Evolutionary conservation across 176 grass and related monocot genomes (phyloP).

Genomic region (Carex myosuroides): DNA sequence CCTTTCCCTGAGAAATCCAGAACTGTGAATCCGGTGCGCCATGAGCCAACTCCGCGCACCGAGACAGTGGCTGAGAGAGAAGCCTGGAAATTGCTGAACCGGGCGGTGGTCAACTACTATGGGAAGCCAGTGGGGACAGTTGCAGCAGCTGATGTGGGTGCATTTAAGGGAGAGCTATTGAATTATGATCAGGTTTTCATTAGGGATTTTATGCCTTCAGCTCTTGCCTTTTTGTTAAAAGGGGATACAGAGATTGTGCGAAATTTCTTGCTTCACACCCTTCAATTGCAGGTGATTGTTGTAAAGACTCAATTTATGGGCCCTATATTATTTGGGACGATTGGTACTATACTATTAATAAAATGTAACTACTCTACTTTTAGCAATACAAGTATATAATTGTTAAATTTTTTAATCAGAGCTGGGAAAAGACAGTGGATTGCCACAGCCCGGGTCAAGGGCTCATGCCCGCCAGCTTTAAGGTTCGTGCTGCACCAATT

Average conservation of each 20-base stretch:
- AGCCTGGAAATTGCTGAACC: constrained; percentile 76
- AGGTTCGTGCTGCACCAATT: constrained; percentile 33
- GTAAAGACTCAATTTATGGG: constrained; percentile 15
- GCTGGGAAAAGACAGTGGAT: constrained; percentile 46
- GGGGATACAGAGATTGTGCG: constrained; percentile 95
- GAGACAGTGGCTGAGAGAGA: constrained; percentile 65
- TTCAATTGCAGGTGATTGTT: constrained; percentile 81
- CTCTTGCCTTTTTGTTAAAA: constrained; percentile 87
- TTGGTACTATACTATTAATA: constrained; percentile 18
- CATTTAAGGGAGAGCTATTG: constrained; percentile 44
- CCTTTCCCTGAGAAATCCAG: neutral
- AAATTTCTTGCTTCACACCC: constrained; percentile 93
- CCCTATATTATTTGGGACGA: neutral
- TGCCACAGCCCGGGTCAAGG: constrained; percentile 49
- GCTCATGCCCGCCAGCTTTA: constrained; percentile 44
- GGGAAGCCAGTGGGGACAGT: constrained; percentile 82
- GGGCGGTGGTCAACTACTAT: constrained; percentile 76
- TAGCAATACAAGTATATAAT: constrained; percentile 12
- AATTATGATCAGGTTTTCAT: constrained; percentile 99
- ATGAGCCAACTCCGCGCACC: neutral
- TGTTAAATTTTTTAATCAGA: constrained; percentile 39
- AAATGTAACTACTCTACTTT: neutral
- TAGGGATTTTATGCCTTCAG: constrained; percentile 91
- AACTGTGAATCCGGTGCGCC: neutral
- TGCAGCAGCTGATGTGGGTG: constrained; percentile 58